Evolutionary conservation across 192 early-diverging fungal genomes (phyloP).

Genomic region (Martensiomyces pterosporus): DNA sequence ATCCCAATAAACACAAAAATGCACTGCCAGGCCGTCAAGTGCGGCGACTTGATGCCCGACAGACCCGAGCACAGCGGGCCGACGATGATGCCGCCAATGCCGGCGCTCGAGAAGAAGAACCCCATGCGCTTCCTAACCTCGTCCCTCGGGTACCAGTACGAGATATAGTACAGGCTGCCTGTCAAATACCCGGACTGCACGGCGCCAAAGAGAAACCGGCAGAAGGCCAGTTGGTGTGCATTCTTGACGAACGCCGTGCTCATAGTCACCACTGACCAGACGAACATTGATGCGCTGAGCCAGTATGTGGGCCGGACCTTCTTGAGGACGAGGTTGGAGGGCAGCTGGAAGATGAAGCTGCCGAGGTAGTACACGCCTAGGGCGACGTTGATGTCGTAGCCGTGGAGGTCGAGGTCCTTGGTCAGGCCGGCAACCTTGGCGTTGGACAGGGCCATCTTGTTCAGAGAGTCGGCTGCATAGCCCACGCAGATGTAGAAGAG

Average conservation of each 20-base stretch:
- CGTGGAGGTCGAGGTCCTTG: conserved; percentile 22
- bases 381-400: conserved; percentile 29
- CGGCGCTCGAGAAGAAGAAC: conserved; percentile 42
- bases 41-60: conserved; percentile 3
- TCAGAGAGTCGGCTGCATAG: conserved; percentile 37
- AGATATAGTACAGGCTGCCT: conserved; percentile 46
- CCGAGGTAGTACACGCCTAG: conserved; percentile 42
- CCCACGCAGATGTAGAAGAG: conserved; percentile 37
- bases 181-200: conserved; percentile 45
- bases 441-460: conserved; percentile 45
- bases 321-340: conserved; percentile 43
- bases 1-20: conserved; percentile 30
- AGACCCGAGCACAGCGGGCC: conserved; percentile 36
- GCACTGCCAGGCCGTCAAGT: conserved; percentile 23
- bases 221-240: conserved; percentile 10
- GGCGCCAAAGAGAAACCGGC: conserved; percentile 39
- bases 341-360: conserved; percentile 41
- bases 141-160: conserved; percentile 42
- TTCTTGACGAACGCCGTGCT: conserved; percentile 15
- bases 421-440: conserved; percentile 40
- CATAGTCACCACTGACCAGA: conserved; percentile 34
- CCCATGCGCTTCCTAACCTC: conserved; percentile 38
- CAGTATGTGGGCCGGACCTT: conserved; percentile 23
- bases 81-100: conserved; percentile 30
- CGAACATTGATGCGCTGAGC: conserved; percentile 32